These are phyloP conservation scores for Aspergillus bridgeri DNA, from an alignment of 495 filamentous ascomycete genomes.

Conservation along the genomic window DNA sequence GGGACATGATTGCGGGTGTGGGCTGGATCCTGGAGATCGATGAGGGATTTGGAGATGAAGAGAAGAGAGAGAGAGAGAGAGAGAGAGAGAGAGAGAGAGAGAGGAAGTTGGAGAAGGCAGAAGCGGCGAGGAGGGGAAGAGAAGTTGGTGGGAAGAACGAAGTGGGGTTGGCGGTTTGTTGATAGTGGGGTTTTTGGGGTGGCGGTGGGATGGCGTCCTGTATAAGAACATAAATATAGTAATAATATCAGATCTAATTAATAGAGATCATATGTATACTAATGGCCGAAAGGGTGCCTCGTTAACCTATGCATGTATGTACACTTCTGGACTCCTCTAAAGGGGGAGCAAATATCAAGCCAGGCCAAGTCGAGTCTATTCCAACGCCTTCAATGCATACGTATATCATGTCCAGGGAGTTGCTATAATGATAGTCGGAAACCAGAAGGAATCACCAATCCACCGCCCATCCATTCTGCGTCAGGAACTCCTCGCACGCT, in stretches of 20 bases:
- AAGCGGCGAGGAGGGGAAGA: no score
- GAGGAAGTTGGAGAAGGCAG: no score
- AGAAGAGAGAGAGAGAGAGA: background rate
- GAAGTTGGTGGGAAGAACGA: background rate
- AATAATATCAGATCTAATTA: no score
- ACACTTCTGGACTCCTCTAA: no score
- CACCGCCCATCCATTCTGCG: constrained; percentile 88
- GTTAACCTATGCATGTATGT: no score
- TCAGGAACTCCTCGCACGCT: constrained; percentile 79
- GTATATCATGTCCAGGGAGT: background rate
- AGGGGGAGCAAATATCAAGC: background rate
- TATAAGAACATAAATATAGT: no score
- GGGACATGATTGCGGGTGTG: constrained; percentile 26
- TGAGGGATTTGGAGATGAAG: background rate
- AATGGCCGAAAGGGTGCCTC: no score
- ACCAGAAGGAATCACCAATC: constrained; percentile 64
- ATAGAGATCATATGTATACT: no score
- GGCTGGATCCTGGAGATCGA: background rate
- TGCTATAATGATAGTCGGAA: constrained; percentile 5
- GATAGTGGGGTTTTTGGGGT: constrained; percentile 3
- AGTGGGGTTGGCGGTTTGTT: constrained; percentile 1
- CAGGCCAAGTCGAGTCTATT: background rate
- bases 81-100: background rate
- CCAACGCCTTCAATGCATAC: background rate
- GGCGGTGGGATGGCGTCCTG: background rate